Percentiles rank a stretch among this genome's conserved stretches.
Evolutionary conservation across 139 green algal species (phyloP).

Genomic region (Coelastrella sp.): DNA sequence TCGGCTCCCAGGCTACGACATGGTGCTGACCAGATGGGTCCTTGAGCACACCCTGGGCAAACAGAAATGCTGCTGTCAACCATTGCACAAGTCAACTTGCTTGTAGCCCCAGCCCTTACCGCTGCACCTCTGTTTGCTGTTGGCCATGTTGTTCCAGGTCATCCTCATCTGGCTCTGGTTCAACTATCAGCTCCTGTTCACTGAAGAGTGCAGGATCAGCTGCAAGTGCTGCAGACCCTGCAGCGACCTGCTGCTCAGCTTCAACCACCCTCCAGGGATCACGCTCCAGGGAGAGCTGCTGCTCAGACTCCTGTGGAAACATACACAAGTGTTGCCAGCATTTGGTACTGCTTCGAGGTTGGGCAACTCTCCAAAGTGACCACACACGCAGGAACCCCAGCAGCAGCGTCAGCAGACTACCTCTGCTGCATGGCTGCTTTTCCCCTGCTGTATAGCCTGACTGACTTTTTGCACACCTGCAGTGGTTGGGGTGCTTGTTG

Average conservation of each 20-base stretch:
- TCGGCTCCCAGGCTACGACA: too few species aligned
- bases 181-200: constrained; percentile 83
- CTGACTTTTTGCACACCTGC: neutral
- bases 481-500: constrained; percentile 56
- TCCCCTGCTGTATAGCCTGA: neutral
- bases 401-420: neutral
- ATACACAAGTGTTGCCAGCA: too few species aligned
- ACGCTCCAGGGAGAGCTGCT: constrained; percentile 27
- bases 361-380: too few species aligned
- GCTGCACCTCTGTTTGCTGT: constrained; percentile 46
- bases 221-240: constrained; percentile 1
- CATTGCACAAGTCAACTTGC: too few species aligned
- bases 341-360: too few species aligned
- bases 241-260: constrained; percentile 32
- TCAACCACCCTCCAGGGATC: constrained; percentile 61
- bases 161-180: constrained; percentile 71
- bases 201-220: constrained; percentile 57
- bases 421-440: neutral
- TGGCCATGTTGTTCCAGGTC: neutral
- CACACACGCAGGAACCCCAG: too few species aligned
- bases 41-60: too few species aligned
- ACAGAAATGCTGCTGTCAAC: too few species aligned
- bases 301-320: constrained; percentile 25
- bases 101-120: constrained; percentile 45
- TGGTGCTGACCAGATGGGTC: too few species aligned